Conservation (phyloP, 2,329 filamentous ascomycete genomes). For the Botryotinia calthae region DNA sequence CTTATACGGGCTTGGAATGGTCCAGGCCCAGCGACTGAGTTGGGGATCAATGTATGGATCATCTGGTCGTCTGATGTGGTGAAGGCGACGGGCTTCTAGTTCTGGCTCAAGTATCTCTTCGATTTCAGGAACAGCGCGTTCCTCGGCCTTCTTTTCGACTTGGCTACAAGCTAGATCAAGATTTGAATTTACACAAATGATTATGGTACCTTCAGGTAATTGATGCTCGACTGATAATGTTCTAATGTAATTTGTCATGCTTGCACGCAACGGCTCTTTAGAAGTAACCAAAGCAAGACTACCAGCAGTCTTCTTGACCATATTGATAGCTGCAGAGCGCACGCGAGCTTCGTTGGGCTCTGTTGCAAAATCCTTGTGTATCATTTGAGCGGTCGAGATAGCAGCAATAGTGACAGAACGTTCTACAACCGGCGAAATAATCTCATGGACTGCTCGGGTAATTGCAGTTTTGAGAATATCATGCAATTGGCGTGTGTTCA, state of each 20-base stretch:
- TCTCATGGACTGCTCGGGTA: slow-evolving; percentile 87
- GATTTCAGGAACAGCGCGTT: slow-evolving; percentile 89
- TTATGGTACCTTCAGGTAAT: slow-evolving; percentile 88
- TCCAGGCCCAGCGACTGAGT: slow-evolving; percentile 87
- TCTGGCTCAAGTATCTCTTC: slow-evolving; percentile 87
- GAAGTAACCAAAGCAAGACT: slow-evolving; percentile 96
- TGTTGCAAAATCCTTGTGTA: slow-evolving; percentile 93
- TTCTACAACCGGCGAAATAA: slow-evolving; percentile 96
- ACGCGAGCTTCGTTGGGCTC: slow-evolving; percentile 87
- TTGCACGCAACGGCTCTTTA: slow-evolving; percentile 93
- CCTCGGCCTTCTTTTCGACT: slow-evolving; percentile 93
- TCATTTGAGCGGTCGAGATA: slow-evolving; percentile 92
- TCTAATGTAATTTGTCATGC: slow-evolving; percentile 95
- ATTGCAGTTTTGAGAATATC: slow-evolving; percentile 84
- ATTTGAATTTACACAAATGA: slow-evolving; percentile 99
- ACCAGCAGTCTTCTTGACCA: slow-evolving; percentile 92
- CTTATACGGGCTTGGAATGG: slow-evolving; percentile 91
- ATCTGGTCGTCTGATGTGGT: slow-evolving; percentile 71
- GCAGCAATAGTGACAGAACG: slow-evolving; percentile 96
- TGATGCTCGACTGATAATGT: slow-evolving; percentile 64
- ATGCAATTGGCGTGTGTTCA: slow-evolving; percentile 64
- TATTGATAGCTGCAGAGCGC: slow-evolving; percentile 81
- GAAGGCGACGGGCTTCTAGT: slow-evolving; percentile 72
- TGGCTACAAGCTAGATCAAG: slow-evolving; percentile 89
- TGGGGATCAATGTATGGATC: slow-evolving; percentile 81